phyloP scores from a whole-genome alignment of 73 alveolate species.

The Paramecium pentaurelia region DNA sequence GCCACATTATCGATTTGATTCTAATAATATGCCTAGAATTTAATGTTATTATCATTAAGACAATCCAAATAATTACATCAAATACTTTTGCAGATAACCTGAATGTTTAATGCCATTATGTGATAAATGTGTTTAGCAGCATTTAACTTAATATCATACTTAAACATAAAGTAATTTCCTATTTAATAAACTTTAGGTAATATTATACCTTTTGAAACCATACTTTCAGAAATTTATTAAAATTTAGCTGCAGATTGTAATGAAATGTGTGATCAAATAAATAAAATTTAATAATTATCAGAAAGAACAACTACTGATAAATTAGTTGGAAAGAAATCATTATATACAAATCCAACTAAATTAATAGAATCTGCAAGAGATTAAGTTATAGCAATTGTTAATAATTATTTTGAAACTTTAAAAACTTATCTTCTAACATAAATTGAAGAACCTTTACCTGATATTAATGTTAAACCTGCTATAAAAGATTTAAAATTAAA shows the following conservation, averaged over 20 bases:
- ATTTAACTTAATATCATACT: not conserved
- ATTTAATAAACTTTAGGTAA: not conserved
- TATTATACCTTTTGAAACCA: not conserved
- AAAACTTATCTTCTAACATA: not conserved
- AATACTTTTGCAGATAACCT: not conserved
- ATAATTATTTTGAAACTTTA: conserved; percentile 20
- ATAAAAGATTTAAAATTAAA: not conserved
- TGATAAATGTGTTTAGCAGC: not conserved
- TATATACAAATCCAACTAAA: not conserved
- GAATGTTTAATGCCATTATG: conserved; percentile 23
- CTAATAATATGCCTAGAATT: not conserved
- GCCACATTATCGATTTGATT: not conserved
- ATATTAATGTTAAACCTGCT: not conserved
- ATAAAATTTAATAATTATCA: not conserved
- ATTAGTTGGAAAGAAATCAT: not conserved
- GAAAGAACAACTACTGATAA: not conserved
- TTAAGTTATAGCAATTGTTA: not conserved
- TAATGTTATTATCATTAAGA: not conserved
- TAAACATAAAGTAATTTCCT: not conserved
- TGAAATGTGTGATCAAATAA: not conserved
- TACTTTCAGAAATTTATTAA: not conserved
- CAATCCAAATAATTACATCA: not conserved
- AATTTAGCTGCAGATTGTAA: conserved; percentile 16
- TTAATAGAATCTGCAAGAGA: conserved; percentile 13
- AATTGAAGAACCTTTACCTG: conserved; percentile 5